A percentile compares a stretch with the other conserved stretches of the same genome.
Evolutionary conservation across 768 basidiomycete genomes (phyloP).

Genomic region (Mycena indigotica): DNA sequence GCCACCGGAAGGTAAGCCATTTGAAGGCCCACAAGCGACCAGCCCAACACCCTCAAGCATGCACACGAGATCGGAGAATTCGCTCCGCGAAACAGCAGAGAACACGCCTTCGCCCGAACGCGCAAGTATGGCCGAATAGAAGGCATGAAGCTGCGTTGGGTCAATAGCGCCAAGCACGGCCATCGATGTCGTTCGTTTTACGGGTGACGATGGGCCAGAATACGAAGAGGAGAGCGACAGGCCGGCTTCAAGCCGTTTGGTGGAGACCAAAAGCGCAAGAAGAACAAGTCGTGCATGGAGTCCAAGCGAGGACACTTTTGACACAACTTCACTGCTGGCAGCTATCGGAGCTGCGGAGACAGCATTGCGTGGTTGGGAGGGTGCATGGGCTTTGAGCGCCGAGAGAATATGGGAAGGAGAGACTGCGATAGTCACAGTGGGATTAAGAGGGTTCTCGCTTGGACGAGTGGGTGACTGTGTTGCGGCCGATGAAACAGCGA

Average conservation of each 20-base stretch:
- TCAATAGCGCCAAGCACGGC: slow-evolving; percentile 49
- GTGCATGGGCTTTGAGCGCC: slow-evolving; percentile 73
- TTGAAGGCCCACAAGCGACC: slow-evolving; percentile 43
- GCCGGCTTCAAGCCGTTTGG: slow-evolving; percentile 60
- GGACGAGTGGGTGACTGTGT: slow-evolving; percentile 21
- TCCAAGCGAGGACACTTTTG: slow-evolving; percentile 68
- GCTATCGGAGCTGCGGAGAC: slow-evolving; percentile 26
- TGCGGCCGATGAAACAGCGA: slow-evolving; percentile 45
- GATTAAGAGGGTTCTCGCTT: slow-evolving; percentile 37
- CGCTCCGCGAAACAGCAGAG: slow-evolving; percentile 68
- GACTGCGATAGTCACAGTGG: slow-evolving; percentile 43
- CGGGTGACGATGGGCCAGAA: slow-evolving; percentile 41
- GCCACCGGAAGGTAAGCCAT: slow-evolving; percentile 25
- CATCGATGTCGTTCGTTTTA: slow-evolving; percentile 53
- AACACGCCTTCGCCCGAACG: slow-evolving; percentile 59
- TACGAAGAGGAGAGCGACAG: slow-evolving; percentile 49
- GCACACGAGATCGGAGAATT: slow-evolving; percentile 72
- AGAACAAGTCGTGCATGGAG: slow-evolving; percentile 75
- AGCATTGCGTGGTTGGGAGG: slow-evolving; percentile 31
- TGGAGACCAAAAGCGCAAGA: slow-evolving; percentile 63
- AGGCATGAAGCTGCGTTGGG: slow-evolving; percentile 60
- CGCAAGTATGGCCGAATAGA: slow-evolving; percentile 61
- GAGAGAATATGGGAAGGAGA: slow-evolving; percentile 70
- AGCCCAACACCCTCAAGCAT: slow-evolving; percentile 77
- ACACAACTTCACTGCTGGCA: slow-evolving; percentile 59